These are phyloP conservation scores for Blastocystis sp. DNA, from an alignment of 352 stramenopile genomes.

Conservation along the genomic window DNA sequence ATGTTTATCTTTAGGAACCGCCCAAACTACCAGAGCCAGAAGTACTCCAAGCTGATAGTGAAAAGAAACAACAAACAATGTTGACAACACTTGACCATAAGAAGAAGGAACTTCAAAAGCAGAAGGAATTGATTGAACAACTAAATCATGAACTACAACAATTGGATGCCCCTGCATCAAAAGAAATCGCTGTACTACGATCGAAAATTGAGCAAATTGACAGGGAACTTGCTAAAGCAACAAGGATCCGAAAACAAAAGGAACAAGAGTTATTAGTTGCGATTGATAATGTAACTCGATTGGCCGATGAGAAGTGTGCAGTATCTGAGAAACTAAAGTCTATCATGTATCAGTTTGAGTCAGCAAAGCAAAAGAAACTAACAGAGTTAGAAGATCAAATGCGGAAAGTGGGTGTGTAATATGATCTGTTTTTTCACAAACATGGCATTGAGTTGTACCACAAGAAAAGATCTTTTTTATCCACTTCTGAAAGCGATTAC, in stretches of 20 bases:
- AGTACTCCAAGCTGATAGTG: constrained; percentile 5
- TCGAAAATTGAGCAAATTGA: constrained; percentile 44
- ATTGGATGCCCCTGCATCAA: constrained; percentile 45
- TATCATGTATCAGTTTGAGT: constrained; percentile 57
- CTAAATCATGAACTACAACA: constrained; percentile 49
- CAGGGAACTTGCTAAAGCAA: constrained; percentile 23
- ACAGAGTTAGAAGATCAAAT: constrained; percentile 56
- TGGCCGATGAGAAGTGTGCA: constrained; percentile 48
- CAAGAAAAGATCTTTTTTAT: not conserved
- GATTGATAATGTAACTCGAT: not conserved
- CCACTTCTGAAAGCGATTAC: not conserved
- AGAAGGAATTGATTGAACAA: constrained; percentile 59
- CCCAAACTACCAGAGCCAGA: not conserved
- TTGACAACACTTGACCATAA: constrained; percentile 32
- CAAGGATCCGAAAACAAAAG: constrained; percentile 45
- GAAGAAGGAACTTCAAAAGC: constrained; percentile 53
- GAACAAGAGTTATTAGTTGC: constrained; percentile 37
- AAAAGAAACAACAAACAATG: constrained; percentile 62
- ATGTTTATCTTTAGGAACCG: not conserved
- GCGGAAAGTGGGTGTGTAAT: constrained; percentile 33
- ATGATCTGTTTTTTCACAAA: constrained; percentile 8
- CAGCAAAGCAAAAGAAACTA: constrained; percentile 61
- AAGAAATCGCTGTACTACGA: constrained; percentile 45
- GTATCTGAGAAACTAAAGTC: constrained; percentile 41
- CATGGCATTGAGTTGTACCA: not conserved